Base-by-base conservation (phyloP, 2,329 filamentous ascomycete genomes). In the Aureobasidium sp. region DNA sequence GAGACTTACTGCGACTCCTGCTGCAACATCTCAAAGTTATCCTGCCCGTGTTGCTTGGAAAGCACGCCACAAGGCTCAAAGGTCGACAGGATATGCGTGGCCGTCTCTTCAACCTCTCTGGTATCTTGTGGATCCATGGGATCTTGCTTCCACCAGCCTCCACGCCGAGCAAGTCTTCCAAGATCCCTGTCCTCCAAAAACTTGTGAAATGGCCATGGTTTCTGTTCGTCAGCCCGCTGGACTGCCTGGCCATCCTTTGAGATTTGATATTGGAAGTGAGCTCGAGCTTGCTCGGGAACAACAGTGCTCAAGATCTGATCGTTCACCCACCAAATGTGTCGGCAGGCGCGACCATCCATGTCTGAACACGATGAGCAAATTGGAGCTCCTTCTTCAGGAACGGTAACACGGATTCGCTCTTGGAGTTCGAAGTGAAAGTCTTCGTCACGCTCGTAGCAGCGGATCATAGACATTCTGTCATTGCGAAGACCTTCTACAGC, bases 311-410 rank as follows among this genome's bases (percentile, higher is more conserved):
- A 16, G 16, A 59, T 50, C 27, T 50, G 45, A 36, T 50, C 44
- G 13, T 59, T 16, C 13, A 59, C 45, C 44, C 45, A 59, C 57
- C 44, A 49, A n/a, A 59, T 42, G 25, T 59, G 57, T 32, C 41
- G 44, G 16, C 57, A 59, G 9, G 45, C 57, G 5, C 44, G 57
- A 13, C 36, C 36, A 1, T 41, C 25, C 3, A 32, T 6, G 27
- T 11, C 8, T 16, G 34, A 9, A 7, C 57, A 59, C 10, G 27
- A 15, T 25, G 57, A 59, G 11, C 57, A 59, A 25, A 16, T 50
- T 1, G 57, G 57, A 9, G n/a, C 16, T 5, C 16, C 29, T 13
- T n/a, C 8, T 2, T 42, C 21, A 32, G 36, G 29, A 13, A 49
- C 5, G 3, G 15, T 50, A 11, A 59, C 45, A 6, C 16, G 27